Evolutionary conservation across 2,329 filamentous ascomycete species (phyloP).

Genomic region (Aspergillus awamori): DNA sequence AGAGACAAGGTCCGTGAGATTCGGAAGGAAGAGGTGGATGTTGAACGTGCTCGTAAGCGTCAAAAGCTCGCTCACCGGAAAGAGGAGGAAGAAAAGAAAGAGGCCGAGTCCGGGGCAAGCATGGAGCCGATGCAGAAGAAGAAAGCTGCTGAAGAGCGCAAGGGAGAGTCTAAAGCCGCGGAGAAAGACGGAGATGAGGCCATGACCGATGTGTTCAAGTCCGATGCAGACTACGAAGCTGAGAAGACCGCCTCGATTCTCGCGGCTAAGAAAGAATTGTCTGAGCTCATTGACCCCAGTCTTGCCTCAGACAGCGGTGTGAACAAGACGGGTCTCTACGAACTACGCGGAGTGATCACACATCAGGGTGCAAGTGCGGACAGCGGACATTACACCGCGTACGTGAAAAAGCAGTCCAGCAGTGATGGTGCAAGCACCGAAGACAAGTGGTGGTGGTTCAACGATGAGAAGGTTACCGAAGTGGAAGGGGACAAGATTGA

Average conservation of each 20-base stretch:
- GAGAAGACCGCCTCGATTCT: constrained; percentile 77
- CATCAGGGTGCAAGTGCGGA: constrained; percentile 97
- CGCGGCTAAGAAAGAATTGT: constrained; percentile 83
- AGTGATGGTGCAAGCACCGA: constrained; percentile 74
- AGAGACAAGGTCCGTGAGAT: constrained; percentile 95
- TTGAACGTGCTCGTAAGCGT: constrained; percentile 87
- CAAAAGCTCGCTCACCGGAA: constrained; percentile 71
- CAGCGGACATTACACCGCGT: constrained; percentile 96
- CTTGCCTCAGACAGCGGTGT: constrained; percentile 76
- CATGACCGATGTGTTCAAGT: constrained; percentile 81
- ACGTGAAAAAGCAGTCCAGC: constrained; percentile 88
- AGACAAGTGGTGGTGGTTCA: constrained; percentile 99
- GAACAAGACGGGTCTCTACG: constrained; percentile 93
- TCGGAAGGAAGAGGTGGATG: constrained; percentile 90
- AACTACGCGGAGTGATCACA: constrained; percentile 89
- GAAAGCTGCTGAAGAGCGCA: constrained; percentile 54
- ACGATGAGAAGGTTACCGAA: constrained; percentile 95
- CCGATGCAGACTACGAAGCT: constrained; percentile 87
- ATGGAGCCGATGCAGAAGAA: constrained; percentile 52
- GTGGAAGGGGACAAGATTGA: constrained; percentile 90
- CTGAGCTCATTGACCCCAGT: constrained; percentile 73
- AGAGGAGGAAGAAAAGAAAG: constrained; percentile 54
- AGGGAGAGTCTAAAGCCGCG: constrained; percentile 51
- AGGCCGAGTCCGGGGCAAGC: constrained; percentile 33
- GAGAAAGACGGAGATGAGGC: constrained; percentile 69